Evolutionary conservation across 768 basidiomycete genomes (phyloP).

Genomic region (Tremella fuciformis): DNA sequence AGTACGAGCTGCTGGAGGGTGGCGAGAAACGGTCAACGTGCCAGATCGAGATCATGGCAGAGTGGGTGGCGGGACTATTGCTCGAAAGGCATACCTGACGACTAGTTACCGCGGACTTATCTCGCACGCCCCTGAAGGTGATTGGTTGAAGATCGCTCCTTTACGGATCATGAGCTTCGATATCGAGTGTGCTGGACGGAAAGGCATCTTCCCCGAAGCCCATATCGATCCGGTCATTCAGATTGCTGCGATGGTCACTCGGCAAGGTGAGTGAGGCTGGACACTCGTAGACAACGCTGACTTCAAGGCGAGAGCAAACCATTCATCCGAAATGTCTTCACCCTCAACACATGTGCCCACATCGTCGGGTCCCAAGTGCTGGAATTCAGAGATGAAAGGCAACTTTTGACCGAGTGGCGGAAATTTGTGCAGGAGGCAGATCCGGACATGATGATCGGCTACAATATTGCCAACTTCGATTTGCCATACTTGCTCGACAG

Average conservation of each 20-base stretch:
- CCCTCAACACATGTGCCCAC: constrained; percentile 85
- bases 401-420: constrained; percentile 78
- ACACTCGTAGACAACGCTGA: constrained; percentile 9
- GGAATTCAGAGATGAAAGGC: constrained; percentile 69
- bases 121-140: constrained; percentile 85
- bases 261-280: constrained; percentile 68
- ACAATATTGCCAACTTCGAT: constrained; percentile 92
- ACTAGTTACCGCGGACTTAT: constrained; percentile 76
- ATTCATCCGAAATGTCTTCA: constrained; percentile 94
- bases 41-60: constrained; percentile 74
- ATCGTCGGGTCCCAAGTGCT: constrained; percentile 98
- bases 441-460: constrained; percentile 93
- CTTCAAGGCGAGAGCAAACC: constrained; percentile 77
- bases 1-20: constrained; percentile 65
- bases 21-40: constrained; percentile 70
- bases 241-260: constrained; percentile 97
- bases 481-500: constrained; percentile 93
- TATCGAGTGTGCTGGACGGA: constrained; percentile 97
- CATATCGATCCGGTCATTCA: constrained; percentile 91
- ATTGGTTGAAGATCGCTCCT: constrained; percentile 89
- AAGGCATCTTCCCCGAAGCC: constrained; percentile 95
- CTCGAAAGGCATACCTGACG: constrained; percentile 3
- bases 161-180: constrained; percentile 93
- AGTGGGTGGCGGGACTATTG: constrained; percentile 59
- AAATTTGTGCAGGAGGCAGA: constrained; percentile 86